phyloP scores from a whole-genome alignment of 2,329 filamentous ascomycete genomes.

The Aspergillus sp. region DNA sequence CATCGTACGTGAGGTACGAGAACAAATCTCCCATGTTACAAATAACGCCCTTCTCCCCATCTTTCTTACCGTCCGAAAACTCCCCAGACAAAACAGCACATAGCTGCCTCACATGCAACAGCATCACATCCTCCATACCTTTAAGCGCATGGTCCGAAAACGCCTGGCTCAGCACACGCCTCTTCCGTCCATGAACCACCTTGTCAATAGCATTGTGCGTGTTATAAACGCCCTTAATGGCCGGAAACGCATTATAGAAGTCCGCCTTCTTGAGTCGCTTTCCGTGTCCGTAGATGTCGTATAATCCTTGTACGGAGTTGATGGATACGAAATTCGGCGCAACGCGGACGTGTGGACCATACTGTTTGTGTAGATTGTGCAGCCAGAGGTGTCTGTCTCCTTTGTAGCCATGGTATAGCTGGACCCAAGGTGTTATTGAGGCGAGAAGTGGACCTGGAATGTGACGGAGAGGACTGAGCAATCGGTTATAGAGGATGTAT shows the following conservation, averaged over 20 bases:
- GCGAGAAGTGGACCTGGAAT: conserved; percentile 27
- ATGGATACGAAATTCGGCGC: conserved; percentile 72
- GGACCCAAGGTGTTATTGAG: conserved; percentile 42
- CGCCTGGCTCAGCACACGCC: conserved; percentile 63
- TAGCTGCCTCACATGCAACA: conserved; percentile 60
- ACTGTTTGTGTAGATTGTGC: conserved; percentile 62
- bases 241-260: conserved; percentile 68
- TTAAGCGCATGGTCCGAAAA: conserved; percentile 62
- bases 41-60: conserved; percentile 18
- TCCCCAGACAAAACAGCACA: conserved; percentile 37
- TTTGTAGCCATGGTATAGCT: conserved; percentile 67
- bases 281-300: conserved; percentile 37
- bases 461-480: conserved; percentile 28
- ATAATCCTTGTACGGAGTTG: conserved; percentile 59
- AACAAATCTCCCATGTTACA: conserved; percentile 34
- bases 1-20: conserved; percentile 44
- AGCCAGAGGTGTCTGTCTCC: conserved; percentile 70
- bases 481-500: conserved; percentile 28
- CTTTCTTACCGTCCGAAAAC: conserved; percentile 9
- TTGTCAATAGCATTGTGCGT: conserved; percentile 68
- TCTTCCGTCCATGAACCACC: conserved; percentile 61
- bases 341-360: conserved; percentile 65
- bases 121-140: conserved; percentile 61
- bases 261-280: conserved; percentile 52
- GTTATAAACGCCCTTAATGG: conserved; percentile 58